Percentiles rank a stretch among this genome's conserved stretches.
phyloP scores from a whole-genome alignment of 2,329 filamentous ascomycete genomes.

The Mollisiaceae sp. region DNA sequence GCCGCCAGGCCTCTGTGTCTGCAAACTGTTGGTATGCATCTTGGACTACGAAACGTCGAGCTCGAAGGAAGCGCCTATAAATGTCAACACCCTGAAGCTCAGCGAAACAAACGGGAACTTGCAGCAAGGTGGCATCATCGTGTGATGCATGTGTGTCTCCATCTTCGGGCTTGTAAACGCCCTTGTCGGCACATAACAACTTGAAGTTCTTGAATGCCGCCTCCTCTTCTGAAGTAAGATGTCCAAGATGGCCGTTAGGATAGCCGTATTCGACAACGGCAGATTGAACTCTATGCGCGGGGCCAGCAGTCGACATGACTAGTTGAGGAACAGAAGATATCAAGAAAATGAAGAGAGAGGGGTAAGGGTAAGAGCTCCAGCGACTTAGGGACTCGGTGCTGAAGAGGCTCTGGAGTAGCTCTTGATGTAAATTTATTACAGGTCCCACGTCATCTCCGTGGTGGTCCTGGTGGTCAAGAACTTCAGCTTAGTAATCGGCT shows the following conservation, averaged over 20 bases:
- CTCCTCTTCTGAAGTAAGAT: slow-evolving; percentile 73
- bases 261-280: slow-evolving; percentile 56
- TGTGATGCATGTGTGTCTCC: slow-evolving; percentile 57
- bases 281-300: slow-evolving; percentile 42
- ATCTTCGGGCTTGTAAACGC: slow-evolving; percentile 60
- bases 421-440: slow-evolving; percentile 3
- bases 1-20: slow-evolving; percentile 87
- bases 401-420: slow-evolving; percentile 5
- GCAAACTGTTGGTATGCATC: slow-evolving; percentile 85
- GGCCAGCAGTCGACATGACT: slow-evolving; percentile 38
- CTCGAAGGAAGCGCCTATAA: slow-evolving; percentile 79
- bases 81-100: slow-evolving; percentile 9
- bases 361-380: background rate
- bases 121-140: slow-evolving; percentile 77
- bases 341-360: slow-evolving; percentile 1
- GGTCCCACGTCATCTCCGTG: slow-evolving; percentile 8
- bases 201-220: slow-evolving; percentile 75
- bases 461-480: background rate
- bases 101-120: slow-evolving; percentile 42
- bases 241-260: slow-evolving; percentile 79
- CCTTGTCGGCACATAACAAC: slow-evolving; percentile 65
- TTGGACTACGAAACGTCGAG: slow-evolving; percentile 77
- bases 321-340: background rate
- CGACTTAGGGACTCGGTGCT: slow-evolving; percentile 10
- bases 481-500: background rate